A percentile compares a stretch with the other conserved stretches of the same genome.
Conservation (phyloP, 2,329 filamentous ascomycete species). For the Aspergillus proliferans region DNA sequence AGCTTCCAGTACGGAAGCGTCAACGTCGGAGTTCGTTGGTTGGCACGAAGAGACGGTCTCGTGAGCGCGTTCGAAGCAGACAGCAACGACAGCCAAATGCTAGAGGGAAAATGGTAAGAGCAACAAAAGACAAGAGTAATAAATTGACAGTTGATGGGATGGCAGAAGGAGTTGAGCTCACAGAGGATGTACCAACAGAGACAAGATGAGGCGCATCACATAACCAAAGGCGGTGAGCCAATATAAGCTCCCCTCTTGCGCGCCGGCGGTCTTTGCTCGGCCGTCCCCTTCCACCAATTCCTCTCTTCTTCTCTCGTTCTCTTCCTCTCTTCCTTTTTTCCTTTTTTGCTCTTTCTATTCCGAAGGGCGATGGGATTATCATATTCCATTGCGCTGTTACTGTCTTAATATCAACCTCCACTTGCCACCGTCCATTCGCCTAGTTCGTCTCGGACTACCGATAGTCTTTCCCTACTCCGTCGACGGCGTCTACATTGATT, state of each 20-base stretch:
- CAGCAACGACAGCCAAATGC: neutral
- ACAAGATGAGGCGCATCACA: neutral
- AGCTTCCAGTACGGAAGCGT: slow-evolving; percentile 27
- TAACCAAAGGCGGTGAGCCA: slow-evolving; percentile 25
- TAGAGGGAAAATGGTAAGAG: slow-evolving; percentile 2
- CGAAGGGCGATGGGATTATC: neutral
- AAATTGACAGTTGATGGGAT: slow-evolving; percentile 4
- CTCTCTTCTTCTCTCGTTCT: slow-evolving; percentile 10
- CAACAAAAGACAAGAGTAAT: slow-evolving; percentile 4
- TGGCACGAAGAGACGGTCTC: neutral
- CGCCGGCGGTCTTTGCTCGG: slow-evolving; percentile 20
- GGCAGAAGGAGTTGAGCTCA: slow-evolving; percentile 9
- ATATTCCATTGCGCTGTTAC: neutral
- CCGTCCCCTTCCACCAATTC: slow-evolving; percentile 13
- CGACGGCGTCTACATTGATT: neutral
- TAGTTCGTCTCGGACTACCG: neutral
- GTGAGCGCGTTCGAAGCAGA: neutral
- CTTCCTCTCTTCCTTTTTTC: neutral
- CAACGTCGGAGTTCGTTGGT: neutral
- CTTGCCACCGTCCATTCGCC: neutral
- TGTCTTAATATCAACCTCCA: neutral
- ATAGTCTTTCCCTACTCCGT: neutral
- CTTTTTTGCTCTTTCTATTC: neutral
- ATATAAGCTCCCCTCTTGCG: slow-evolving; percentile 7
- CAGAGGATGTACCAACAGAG: neutral